Evolutionary conservation across 2,329 filamentous ascomycete genomes (phyloP).

Genomic region (Aspergillus eucalypticola): DNA sequence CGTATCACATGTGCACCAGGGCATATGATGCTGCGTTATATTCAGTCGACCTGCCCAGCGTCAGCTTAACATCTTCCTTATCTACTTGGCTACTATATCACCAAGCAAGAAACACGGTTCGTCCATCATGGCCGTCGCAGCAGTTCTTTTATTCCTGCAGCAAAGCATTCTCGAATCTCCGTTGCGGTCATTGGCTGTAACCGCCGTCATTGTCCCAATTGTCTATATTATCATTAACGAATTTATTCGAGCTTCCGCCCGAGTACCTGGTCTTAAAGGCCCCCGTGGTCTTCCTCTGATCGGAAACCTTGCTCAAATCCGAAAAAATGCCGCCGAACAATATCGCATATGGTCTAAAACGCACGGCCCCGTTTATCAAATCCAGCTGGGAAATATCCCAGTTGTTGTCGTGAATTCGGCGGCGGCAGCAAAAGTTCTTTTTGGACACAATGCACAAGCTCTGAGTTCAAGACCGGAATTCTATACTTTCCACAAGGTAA

Average conservation of each 20-base stretch:
- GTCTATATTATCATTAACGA: constrained; percentile 54
- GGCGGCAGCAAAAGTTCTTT: constrained; percentile 52
- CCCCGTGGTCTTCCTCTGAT: constrained; percentile 56
- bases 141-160: constrained; percentile 26
- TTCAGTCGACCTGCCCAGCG: constrained; percentile 1
- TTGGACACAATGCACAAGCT: constrained; percentile 56
- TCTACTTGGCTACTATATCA: neutral
- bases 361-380: constrained; percentile 57
- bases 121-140: constrained; percentile 30
- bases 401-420: constrained; percentile 59
- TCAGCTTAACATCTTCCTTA: neutral
- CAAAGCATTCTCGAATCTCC: constrained; percentile 20
- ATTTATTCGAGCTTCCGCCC: constrained; percentile 46
- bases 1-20: neutral
- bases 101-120: neutral
- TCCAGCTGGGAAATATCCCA: constrained; percentile 59
- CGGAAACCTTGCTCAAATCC: constrained; percentile 58
- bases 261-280: constrained; percentile 51
- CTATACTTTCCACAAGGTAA: constrained; percentile 61
- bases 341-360: constrained; percentile 57
- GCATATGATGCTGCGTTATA: constrained; percentile 2
- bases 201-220: constrained; percentile 34
- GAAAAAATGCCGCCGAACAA: constrained; percentile 57
- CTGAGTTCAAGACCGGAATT: constrained; percentile 59
- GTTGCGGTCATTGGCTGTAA: constrained; percentile 23